phyloP scores from a whole-genome alignment of 768 basidiomycete genomes.

The Thelephora aurantiotincta region DNA sequence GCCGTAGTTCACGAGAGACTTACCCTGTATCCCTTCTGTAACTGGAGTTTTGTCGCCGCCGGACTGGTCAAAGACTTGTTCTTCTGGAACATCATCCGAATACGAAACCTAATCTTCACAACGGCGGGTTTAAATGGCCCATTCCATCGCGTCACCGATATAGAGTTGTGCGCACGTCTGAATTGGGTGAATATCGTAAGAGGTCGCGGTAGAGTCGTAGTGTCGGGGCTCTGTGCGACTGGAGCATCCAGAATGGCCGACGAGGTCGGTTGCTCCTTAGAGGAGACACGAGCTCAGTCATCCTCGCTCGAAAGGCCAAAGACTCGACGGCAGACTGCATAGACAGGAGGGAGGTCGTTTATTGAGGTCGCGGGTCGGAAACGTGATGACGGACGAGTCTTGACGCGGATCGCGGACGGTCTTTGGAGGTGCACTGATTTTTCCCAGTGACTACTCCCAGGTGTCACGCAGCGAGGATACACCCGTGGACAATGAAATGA shows the following conservation, averaged over 20 bases:
- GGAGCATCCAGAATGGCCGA: slow-evolving; percentile 53
- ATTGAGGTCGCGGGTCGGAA: no score
- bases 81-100: slow-evolving; percentile 38
- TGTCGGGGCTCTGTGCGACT: slow-evolving; percentile 64
- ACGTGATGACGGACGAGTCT: no score
- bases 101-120: slow-evolving; percentile 41
- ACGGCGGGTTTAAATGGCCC: slow-evolving; percentile 1
- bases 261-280: slow-evolving; percentile 45
- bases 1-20: slow-evolving; percentile 9
- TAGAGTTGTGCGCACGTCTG: slow-evolving; percentile 28
- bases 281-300: slow-evolving; percentile 38
- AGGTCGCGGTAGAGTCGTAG: slow-evolving; percentile 68
- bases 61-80: slow-evolving; percentile 42
- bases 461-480: no score
- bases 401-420: no score
- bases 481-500: no score
- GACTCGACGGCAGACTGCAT: not conserved
- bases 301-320: slow-evolving; percentile 23
- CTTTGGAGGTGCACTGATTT: no score
- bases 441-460: no score
- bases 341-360: no score
- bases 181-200: slow-evolving; percentile 36
- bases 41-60: slow-evolving; percentile 26
- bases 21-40: slow-evolving; percentile 46
- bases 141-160: not conserved